Evolutionary conservation across 495 filamentous ascomycete genomes (phyloP).

Genomic region (Halenospora varia): DNA sequence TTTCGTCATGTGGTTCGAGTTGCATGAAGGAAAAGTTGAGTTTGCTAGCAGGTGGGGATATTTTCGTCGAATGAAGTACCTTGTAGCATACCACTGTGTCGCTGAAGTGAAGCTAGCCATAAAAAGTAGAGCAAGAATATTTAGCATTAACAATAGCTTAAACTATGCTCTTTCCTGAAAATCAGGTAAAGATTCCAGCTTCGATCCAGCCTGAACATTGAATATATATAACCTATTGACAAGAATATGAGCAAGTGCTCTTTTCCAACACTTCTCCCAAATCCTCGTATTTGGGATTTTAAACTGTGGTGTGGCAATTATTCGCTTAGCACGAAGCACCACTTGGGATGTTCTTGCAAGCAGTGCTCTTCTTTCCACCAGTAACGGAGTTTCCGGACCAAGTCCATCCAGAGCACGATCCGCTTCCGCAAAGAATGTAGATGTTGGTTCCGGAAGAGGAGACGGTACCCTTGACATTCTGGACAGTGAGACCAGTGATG

Average conservation of each 20-base stretch:
- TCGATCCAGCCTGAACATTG: not conserved
- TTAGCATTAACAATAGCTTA: not conserved
- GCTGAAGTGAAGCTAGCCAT: too few species aligned
- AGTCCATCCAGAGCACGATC: constrained; percentile 44
- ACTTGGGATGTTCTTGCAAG: constrained; percentile 40
- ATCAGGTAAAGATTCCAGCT: not conserved
- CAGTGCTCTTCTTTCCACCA: constrained; percentile 41
- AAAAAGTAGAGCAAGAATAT: not conserved
- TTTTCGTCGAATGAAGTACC: too few species aligned
- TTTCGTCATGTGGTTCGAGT: too few species aligned
- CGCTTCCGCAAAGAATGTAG: constrained; percentile 53
- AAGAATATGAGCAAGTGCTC: not conserved
- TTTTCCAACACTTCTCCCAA: not conserved
- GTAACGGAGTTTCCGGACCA: constrained; percentile 42
- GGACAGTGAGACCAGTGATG: constrained; percentile 55
- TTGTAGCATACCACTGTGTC: too few species aligned
- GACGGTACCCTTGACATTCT: constrained; percentile 48
- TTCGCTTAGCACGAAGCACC: constrained; percentile 1
- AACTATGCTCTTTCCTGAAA: not conserved
- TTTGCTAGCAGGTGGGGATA: too few species aligned
- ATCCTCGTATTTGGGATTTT: not conserved
- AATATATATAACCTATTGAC: not conserved
- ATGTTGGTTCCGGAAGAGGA: constrained; percentile 36
- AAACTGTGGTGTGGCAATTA: not conserved
- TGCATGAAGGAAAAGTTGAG: too few species aligned